Evolutionary conservation across 208 protist genomes (phyloP).

Genomic region (Trypanosoma brucei): DNA sequence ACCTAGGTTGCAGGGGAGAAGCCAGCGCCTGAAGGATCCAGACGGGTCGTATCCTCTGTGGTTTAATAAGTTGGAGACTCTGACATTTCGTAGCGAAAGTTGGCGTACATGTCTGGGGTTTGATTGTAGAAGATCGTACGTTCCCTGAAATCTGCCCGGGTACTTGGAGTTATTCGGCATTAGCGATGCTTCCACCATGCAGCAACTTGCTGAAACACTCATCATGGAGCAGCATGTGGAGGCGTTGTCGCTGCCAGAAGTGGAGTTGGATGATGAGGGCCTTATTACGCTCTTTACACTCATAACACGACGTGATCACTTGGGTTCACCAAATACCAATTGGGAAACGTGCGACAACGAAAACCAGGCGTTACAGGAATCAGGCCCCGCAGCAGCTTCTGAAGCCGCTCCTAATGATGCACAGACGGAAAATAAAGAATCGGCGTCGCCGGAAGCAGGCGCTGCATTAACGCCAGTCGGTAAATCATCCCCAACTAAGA

Average conservation of each 20-base stretch:
- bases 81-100: conserved; percentile 21
- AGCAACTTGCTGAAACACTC: conserved; percentile 23
- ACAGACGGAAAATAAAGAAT: not conserved
- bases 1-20: not conserved
- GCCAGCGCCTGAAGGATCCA: not conserved
- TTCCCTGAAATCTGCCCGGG: conserved; percentile 6
- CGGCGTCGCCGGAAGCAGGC: not conserved
- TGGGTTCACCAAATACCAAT: not conserved
- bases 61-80: conserved; percentile 12
- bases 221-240: conserved; percentile 23
- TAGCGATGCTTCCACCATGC: conserved; percentile 8
- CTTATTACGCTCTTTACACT: conserved; percentile 21
- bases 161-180: conserved; percentile 21
- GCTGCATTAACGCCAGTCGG: not conserved
- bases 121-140: conserved; percentile 17
- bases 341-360: not conserved
- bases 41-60: not conserved
- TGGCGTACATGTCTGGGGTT: conserved; percentile 8
- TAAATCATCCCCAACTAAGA: not conserved
- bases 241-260: conserved; percentile 22
- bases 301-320: conserved; percentile 12
- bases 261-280: conserved; percentile 24
- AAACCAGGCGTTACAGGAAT: not conserved
- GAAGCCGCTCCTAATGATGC: not conserved
- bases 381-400: no score